A percentile compares a stretch with the other conserved stretches of the same genome.
These are phyloP conservation scores for Rhodomyrtus psidioides DNA, from an alignment of 441 rosid genomes.

Conservation along the genomic window DNA sequence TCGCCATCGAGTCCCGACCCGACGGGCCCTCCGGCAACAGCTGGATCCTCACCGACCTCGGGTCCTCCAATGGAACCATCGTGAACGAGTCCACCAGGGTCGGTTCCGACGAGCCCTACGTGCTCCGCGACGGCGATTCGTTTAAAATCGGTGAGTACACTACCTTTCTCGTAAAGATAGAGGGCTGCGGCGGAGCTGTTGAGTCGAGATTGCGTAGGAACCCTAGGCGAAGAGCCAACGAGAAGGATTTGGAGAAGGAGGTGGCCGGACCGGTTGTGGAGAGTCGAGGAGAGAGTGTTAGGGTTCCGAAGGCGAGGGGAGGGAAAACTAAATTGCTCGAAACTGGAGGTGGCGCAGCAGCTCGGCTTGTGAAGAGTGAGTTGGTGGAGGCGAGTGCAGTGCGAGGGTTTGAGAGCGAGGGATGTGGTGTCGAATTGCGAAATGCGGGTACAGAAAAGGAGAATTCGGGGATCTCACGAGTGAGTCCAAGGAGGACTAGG, in stretches of 20 bases:
- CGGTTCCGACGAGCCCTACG: neutral
- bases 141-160: slow-evolving; percentile 17
- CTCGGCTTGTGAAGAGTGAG: neutral
- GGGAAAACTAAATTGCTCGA: neutral
- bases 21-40: slow-evolving; percentile 19
- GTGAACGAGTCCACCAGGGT: slow-evolving; percentile 27
- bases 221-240: neutral
- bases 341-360: neutral
- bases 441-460: neutral
- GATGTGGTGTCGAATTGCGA: neutral
- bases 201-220: neutral
- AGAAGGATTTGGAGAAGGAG: neutral
- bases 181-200: neutral
- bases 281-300: neutral
- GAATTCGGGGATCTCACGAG: neutral
- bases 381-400: neutral
- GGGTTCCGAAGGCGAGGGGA: neutral
- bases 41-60: slow-evolving; percentile 61
- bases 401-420: neutral
- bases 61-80: slow-evolving; percentile 72
- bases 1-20: slow-evolving; percentile 25
- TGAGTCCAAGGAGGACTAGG: slow-evolving; percentile 8
- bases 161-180: neutral
- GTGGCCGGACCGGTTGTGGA: neutral
- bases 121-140: slow-evolving; percentile 2